Percentiles rank a stretch among this genome's conserved stretches.
These are phyloP conservation scores for Alternaria sp. DNA, from an alignment of 2,329 filamentous ascomycete species.

Conservation along the genomic window DNA sequence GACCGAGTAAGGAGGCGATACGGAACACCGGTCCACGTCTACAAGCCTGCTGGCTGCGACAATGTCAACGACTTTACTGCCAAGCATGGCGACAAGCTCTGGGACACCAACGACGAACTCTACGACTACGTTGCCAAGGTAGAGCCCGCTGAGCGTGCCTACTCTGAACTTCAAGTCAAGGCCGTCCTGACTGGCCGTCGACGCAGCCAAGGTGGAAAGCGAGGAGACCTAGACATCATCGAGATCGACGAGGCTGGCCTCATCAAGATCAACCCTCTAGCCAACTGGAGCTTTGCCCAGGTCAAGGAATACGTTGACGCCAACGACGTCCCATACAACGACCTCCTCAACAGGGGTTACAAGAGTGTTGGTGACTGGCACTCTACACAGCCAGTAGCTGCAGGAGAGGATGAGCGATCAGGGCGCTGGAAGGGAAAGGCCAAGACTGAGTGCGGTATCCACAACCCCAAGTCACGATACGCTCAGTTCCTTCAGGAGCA, in stretches of 20 bases:
- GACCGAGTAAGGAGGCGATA: slow-evolving; percentile 79
- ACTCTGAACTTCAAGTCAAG: slow-evolving; percentile 84
- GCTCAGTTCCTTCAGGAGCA: slow-evolving; percentile 82
- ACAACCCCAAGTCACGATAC: slow-evolving; percentile 96
- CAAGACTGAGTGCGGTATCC: slow-evolving; percentile 98
- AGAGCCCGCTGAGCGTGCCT: slow-evolving; percentile 92
- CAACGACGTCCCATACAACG: slow-evolving; percentile 92
- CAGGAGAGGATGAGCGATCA: slow-evolving; percentile 93
- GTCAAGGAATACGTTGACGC: slow-evolving; percentile 88
- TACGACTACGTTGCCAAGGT: slow-evolving; percentile 99
- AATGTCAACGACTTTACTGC: slow-evolving; percentile 80
- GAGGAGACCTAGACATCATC: slow-evolving; percentile 88
- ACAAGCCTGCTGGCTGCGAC: slow-evolving; percentile 81
- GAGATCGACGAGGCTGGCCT: slow-evolving; percentile 91
- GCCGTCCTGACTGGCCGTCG: slow-evolving; percentile 93
- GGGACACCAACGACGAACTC: slow-evolving; percentile 84
- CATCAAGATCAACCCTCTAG: slow-evolving; percentile 97
- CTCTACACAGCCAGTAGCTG: slow-evolving; percentile 87
- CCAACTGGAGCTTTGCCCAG: slow-evolving; percentile 91
- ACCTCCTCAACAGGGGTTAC: slow-evolving; percentile 90
- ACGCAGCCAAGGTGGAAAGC: slow-evolving; percentile 90
- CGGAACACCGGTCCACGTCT: slow-evolving; percentile 83
- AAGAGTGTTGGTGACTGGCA: slow-evolving; percentile 99
- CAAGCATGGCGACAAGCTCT: slow-evolving; percentile 83
- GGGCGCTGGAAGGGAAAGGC: slow-evolving; percentile 95